Evolutionary conservation across 345 rosid species (phyloP).

Genomic region (Rubroshorea leprosula): DNA sequence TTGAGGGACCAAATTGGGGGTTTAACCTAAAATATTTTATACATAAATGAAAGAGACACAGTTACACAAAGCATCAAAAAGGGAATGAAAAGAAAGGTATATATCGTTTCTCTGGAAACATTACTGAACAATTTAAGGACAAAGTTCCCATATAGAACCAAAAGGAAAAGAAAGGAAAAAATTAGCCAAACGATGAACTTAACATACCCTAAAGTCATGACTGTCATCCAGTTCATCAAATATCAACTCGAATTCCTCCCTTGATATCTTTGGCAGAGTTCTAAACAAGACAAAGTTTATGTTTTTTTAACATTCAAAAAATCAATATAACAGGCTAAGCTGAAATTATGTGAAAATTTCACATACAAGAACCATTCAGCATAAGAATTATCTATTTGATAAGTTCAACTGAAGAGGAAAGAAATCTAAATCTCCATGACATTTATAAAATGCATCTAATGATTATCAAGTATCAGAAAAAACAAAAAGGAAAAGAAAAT

Average conservation of each 20-base stretch:
- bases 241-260: conserved; percentile 78
- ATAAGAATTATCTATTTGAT: not conserved
- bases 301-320: conserved; percentile 5
- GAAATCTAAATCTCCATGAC: not conserved
- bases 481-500: not conserved
- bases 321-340: conserved; percentile 9
- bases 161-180: conserved; percentile 2
- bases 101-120: not conserved
- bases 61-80: not conserved
- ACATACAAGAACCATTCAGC: conserved; percentile 1
- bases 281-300: conserved; percentile 30
- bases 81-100: not conserved
- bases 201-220: conserved; percentile 81
- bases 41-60: too few species aligned
- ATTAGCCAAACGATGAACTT: not conserved
- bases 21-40: too few species aligned
- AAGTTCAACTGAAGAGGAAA: not conserved
- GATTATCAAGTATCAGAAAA: conserved; percentile 1
- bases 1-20: too few species aligned
- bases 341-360: not conserved
- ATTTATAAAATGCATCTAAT: not conserved
- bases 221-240: conserved; percentile 90
- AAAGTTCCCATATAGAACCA: not conserved
- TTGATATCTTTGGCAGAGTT: conserved; percentile 80
- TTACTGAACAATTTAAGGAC: not conserved